These are phyloP conservation scores for Rheum nobile DNA, from an alignment of 148 eudicot genomes.

Conservation along the genomic window DNA sequence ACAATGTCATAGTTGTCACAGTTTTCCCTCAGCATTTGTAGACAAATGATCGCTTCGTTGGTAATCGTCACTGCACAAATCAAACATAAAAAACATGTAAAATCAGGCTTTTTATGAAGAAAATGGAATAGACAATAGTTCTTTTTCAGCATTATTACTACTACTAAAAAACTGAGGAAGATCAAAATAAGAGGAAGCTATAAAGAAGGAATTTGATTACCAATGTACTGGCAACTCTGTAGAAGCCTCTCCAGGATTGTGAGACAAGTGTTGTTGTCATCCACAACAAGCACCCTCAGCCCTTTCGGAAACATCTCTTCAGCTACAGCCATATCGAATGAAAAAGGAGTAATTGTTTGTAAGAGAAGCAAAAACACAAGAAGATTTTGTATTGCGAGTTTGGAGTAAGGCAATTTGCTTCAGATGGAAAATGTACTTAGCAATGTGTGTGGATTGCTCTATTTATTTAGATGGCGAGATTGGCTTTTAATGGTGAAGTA, in stretches of 20 bases:
- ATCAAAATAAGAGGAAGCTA: background rate
- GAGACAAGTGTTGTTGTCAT: background rate
- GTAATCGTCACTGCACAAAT: background rate
- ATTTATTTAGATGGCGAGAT: background rate
- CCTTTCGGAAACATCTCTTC: background rate
- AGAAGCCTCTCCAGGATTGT: background rate
- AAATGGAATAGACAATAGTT: background rate
- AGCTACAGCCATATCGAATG: background rate
- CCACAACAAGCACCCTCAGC: background rate
- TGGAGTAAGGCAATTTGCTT: background rate
- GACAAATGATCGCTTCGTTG: conserved; percentile 13
- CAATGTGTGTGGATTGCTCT: background rate
- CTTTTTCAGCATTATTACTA: too few relatives aligned
- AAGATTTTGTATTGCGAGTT: background rate
- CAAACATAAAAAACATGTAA: background rate
- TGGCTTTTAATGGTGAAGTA: background rate
- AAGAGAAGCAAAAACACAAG: background rate
- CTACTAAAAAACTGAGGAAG: background rate
- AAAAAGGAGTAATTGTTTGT: background rate
- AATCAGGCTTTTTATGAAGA: background rate
- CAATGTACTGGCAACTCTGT: background rate
- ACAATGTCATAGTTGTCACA: conserved; percentile 63
- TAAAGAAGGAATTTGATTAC: background rate
- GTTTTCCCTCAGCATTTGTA: conserved; percentile 43
- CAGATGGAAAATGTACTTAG: background rate